These are phyloP conservation scores for Yamagishiella unicocca DNA, from an alignment of 139 green algal genomes.

Conservation along the genomic window DNA sequence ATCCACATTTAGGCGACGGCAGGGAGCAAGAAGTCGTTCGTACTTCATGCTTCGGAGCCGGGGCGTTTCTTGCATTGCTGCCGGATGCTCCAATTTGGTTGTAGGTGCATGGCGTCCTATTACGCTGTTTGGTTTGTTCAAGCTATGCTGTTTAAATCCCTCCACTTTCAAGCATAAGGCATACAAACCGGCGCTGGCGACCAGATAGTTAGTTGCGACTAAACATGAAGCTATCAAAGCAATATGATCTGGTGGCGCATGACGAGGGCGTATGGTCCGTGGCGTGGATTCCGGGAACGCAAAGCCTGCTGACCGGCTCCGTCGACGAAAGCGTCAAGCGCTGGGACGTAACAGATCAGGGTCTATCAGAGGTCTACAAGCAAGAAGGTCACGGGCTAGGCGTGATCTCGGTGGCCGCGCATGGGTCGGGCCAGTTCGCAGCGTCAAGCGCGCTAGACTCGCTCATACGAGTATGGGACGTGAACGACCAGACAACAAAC, in stretches of 20 bases:
- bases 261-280: conserved; percentile 87
- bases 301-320: conserved; percentile 81
- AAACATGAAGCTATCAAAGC: conserved; percentile 58
- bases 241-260: conserved; percentile 79
- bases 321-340: conserved; percentile 89
- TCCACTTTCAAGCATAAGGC: no score
- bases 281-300: conserved; percentile 71
- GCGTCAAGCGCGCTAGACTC: conserved; percentile 87
- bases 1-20: no score
- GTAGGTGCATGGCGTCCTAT: no score
- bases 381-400: conserved; percentile 85
- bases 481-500: conserved; percentile 59
- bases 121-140: no score
- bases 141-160: no score
- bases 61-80: no score
- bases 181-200: no score
- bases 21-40: no score
- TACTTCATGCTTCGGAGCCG: no score
- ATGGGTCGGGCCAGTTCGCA: conserved; percentile 76
- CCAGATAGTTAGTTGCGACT: no score
- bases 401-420: conserved; percentile 83
- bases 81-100: no score
- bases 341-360: conserved; percentile 70
- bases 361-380: conserved; percentile 58
- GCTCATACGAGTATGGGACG: conserved; percentile 83